A percentile compares a stretch with the other conserved stretches of the same genome.
Conservation (phyloP, 148 eudicot genomes). For the Cornus kousa region DNA sequence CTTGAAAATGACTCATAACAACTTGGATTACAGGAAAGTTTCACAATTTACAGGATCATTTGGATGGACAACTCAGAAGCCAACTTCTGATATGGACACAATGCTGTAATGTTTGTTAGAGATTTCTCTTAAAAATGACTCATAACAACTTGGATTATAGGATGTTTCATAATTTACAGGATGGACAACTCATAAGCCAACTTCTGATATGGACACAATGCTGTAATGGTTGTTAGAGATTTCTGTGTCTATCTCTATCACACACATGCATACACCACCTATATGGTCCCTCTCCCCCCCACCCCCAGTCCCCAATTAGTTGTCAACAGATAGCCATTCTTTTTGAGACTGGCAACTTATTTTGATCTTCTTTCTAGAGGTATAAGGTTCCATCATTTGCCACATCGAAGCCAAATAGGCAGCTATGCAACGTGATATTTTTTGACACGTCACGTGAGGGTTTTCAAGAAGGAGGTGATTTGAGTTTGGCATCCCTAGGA, state of each 20-base stretch:
- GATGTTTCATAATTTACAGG: background rate
- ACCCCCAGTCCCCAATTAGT: background rate
- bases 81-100: background rate
- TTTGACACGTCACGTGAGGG: background rate
- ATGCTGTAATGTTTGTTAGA: background rate
- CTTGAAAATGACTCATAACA: background rate
- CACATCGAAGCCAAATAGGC: no score
- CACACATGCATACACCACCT: background rate
- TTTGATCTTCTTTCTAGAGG: no score
- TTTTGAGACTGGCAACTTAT: no score
- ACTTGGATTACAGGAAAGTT: background rate
- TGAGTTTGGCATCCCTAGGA: no score
- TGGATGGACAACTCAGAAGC: no score
- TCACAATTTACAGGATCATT: background rate
- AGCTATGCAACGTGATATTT: background rate
- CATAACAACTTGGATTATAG: background rate
- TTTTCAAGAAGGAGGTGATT: background rate
- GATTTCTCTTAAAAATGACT: background rate
- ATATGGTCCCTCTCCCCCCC: no score
- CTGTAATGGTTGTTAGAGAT: background rate
- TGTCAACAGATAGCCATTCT: background rate
- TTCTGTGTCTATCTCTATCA: background rate
- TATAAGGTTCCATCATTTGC: no score
- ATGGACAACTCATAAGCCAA: no score
- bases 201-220: background rate